A percentile compares a stretch with the other conserved stretches of the same genome.
Evolutionary conservation across 805 yeast species (phyloP).

Genomic region (Wickerhamomyces queroliae): DNA sequence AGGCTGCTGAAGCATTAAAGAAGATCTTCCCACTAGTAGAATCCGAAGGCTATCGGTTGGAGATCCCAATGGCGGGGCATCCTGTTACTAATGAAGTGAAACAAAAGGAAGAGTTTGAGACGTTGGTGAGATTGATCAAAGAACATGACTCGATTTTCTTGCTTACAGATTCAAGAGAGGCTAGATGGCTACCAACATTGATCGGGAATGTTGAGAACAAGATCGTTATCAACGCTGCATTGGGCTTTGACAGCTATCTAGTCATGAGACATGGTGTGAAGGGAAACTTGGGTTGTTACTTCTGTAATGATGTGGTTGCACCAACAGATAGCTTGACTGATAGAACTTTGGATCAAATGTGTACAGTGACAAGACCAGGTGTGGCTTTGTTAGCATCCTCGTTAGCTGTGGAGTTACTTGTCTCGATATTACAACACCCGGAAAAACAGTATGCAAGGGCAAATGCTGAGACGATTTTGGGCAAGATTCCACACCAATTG

Average conservation of each 20-base stretch:
- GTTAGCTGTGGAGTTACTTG: conserved; percentile 76
- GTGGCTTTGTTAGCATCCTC: conserved; percentile 86
- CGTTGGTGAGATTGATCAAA: conserved; percentile 46
- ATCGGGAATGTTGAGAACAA: conserved; percentile 63
- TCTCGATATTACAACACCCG: conserved; percentile 67
- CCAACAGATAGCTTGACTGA: conserved; percentile 86
- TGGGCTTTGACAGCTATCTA: conserved; percentile 89
- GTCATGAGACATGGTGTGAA: conserved; percentile 86
- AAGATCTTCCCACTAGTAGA: conserved; percentile 75
- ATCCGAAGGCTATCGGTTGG: conserved; percentile 56
- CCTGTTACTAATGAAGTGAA: conserved; percentile 53
- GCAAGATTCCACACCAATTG: conserved; percentile 82
- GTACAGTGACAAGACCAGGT: conserved; percentile 97
- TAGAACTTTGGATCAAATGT: conserved; percentile 93
- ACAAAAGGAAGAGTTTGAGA: conserved; percentile 46
- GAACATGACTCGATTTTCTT: conserved; percentile 74
- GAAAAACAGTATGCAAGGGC: conserved; percentile 30
- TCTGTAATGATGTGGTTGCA: conserved; percentile 93
- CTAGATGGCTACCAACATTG: conserved; percentile 96
- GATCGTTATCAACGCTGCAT: conserved; percentile 82
- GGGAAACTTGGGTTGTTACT: conserved; percentile 75
- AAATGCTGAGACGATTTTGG: conserved; percentile 39
- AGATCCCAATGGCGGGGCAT: conserved; percentile 97
- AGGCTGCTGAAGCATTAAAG: conserved; percentile 70
- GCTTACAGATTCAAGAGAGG: conserved; percentile 90